Evolutionary conservation across 2,329 filamentous ascomycete species (phyloP), one percentile per base, ranked within the genome.

Genomic region (Fusarium burgessii): DNA sequence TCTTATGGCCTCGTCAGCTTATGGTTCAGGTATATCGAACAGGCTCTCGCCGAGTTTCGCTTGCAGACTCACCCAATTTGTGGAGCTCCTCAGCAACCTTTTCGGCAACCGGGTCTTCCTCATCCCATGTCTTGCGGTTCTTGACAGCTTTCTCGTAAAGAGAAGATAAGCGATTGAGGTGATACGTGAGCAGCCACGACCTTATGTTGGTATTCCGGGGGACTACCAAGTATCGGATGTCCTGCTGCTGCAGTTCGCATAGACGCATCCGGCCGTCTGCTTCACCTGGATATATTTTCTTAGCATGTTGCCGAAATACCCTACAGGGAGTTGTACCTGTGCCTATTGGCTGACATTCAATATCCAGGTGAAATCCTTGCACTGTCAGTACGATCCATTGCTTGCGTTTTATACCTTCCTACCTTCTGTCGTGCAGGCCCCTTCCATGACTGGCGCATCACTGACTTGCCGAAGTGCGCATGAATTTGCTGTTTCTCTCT

Each of bases 181-280:
- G 18, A 7, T 36, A 33, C 3, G 1, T 8, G 12, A 45, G 12
- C 7, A 55, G 61, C 17, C n/a, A 6, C 9, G 27, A 7, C 5
- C 32, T 7, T 15, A 45, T 32, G 8, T 43, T 35, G 6, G 33
- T 52, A 27, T 11, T 47, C 2, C 65, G 55, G 20, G 65, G 65
- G 8, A 42, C 23, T n/a, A 62, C 40, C 56, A 68, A 38, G 15
- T 43, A 56, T 11, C 62, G 51, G 5, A 32, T 40, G 12, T 68
- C 65, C 6, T 15, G 35, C 20, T 59, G 51, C 15, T 68, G 65
- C 11, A 42, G 45, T 13, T 13, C 23, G 14, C n/a, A 51, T 7
- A 68, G 15, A 3, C 23, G 35, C 27, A 52, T 25, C 51, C 23
- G 29, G 10, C 36, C 58, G 13, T 55, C 33, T 15, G 14, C 25